Conservation (phyloP, 352 stramenopile genomes). For the Ophiocytium majus region DNA sequence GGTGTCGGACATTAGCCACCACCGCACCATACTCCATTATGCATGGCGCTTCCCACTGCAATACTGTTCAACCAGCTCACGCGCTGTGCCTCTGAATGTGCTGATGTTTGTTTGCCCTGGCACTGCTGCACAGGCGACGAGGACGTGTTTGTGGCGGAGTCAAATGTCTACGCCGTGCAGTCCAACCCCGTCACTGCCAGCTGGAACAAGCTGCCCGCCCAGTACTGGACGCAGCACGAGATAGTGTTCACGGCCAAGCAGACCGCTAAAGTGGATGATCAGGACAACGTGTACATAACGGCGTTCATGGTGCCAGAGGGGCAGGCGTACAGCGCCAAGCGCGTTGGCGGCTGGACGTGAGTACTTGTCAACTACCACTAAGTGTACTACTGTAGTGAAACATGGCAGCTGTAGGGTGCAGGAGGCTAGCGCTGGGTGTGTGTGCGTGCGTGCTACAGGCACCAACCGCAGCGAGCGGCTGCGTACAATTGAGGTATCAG, state of each 20-base stretch:
- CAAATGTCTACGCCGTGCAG: slow-evolving; percentile 4
- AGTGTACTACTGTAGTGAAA: too few relatives aligned
- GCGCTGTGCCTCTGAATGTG: too few relatives aligned
- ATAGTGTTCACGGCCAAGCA: slow-evolving; percentile 10
- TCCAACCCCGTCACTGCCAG: not conserved
- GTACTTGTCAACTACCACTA: too few relatives aligned
- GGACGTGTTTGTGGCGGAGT: slow-evolving; percentile 2
- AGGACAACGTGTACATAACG: slow-evolving; percentile 6
- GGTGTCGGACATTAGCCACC: not conserved
- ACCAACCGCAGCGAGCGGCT: not conserved
- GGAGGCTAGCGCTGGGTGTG: not conserved
- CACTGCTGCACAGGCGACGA: not conserved
- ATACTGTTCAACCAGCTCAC: too few relatives aligned
- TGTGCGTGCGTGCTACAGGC: not conserved
- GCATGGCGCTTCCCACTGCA: not conserved
- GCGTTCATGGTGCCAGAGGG: slow-evolving; percentile 17
- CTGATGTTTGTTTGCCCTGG: too few relatives aligned
- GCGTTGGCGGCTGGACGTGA: not conserved
- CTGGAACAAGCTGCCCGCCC: not conserved
- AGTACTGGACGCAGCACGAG: slow-evolving; percentile 9
- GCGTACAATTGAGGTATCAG: too few relatives aligned
- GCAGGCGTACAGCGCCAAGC: slow-evolving; percentile 3
- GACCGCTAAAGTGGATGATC: not conserved
- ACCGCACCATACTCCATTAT: not conserved
- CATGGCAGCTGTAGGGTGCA: not conserved